A percentile compares a stretch with the other conserved stretches of the same genome.
phyloP scores from a whole-genome alignment of 495 filamentous ascomycete species.

The Podospora anserina region DNA sequence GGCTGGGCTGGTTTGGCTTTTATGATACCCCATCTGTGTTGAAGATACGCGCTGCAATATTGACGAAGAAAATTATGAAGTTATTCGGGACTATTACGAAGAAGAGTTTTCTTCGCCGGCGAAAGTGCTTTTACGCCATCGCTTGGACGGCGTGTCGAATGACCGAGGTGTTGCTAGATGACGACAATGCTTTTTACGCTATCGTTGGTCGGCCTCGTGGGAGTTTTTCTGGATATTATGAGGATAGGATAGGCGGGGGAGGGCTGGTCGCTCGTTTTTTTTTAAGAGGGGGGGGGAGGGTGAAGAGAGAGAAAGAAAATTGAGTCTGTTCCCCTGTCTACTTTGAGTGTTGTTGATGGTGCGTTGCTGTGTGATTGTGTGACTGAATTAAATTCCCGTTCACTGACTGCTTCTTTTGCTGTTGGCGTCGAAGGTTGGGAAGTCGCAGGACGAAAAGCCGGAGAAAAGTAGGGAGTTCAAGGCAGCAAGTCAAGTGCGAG shows the following conservation, averaged over 20 bases:
- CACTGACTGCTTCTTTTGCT: neutral
- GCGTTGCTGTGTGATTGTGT: neutral
- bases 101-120: neutral
- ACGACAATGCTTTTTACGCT: slow-evolving; percentile 13
- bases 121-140: slow-evolving; percentile 13
- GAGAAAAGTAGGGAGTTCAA: too few species aligned
- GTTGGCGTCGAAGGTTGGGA: too few species aligned
- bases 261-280: neutral
- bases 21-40: slow-evolving; percentile 60
- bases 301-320: neutral
- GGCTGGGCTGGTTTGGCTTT: slow-evolving; percentile 20
- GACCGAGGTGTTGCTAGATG: slow-evolving; percentile 2
- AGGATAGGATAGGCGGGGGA: neutral
- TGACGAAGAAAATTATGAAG: slow-evolving; percentile 18
- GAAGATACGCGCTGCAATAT: slow-evolving; percentile 45
- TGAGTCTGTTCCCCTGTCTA: neutral
- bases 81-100: neutral
- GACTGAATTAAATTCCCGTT: neutral
- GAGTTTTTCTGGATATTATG: slow-evolving; percentile 4
- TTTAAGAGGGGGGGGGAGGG: neutral
- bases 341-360: neutral
- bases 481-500: too few species aligned
- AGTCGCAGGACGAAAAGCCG: too few species aligned
- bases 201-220: slow-evolving; percentile 12
- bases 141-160: slow-evolving; percentile 11